Evolutionary conservation across 768 basidiomycete species (phyloP).

Genomic region (Russula vinacea): DNA sequence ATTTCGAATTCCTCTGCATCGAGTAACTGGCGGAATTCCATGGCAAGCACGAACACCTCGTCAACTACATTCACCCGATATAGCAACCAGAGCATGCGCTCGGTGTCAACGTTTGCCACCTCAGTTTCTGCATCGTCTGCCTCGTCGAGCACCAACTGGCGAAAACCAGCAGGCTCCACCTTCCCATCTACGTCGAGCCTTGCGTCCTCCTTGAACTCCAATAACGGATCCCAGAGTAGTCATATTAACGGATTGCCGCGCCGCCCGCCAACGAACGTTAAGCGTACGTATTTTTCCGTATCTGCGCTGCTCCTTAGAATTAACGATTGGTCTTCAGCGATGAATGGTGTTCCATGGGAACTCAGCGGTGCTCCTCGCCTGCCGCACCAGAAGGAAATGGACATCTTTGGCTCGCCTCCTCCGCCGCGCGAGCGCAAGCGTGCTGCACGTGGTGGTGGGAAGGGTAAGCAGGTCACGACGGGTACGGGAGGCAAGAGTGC

Average conservation of each 20-base stretch:
- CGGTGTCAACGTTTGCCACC: conserved; percentile 77
- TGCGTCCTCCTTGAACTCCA: conserved; percentile 17
- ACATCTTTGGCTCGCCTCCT: conserved; percentile 56
- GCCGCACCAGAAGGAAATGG: conserved; percentile 56
- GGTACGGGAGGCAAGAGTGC: conserved; percentile 56
- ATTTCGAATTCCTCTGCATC: conserved; percentile 63
- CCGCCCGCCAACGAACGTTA: conserved; percentile 56
- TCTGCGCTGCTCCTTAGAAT: background rate
- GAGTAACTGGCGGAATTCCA: conserved; percentile 76
- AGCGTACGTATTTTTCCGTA: conserved; percentile 54
- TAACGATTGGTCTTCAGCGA: conserved; percentile 44
- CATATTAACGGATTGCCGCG: conserved; percentile 12
- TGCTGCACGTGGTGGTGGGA: conserved; percentile 26
- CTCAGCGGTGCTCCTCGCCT: conserved; percentile 65
- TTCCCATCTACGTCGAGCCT: conserved; percentile 12
- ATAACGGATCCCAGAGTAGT: conserved; percentile 9
- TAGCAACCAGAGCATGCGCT: conserved; percentile 65
- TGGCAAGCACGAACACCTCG: conserved; percentile 66
- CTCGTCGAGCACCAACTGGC: conserved; percentile 59
- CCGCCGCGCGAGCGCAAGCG: conserved; percentile 59
- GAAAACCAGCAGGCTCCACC: conserved; percentile 35
- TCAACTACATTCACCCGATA: conserved; percentile 74
- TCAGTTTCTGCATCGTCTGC: conserved; percentile 76
- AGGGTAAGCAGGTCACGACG: conserved; percentile 18
- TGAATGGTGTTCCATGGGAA: conserved; percentile 77